Evolutionary conservation across 2,329 filamentous ascomycete genomes (phyloP).

Genomic region (Fusarium transvaalense): DNA sequence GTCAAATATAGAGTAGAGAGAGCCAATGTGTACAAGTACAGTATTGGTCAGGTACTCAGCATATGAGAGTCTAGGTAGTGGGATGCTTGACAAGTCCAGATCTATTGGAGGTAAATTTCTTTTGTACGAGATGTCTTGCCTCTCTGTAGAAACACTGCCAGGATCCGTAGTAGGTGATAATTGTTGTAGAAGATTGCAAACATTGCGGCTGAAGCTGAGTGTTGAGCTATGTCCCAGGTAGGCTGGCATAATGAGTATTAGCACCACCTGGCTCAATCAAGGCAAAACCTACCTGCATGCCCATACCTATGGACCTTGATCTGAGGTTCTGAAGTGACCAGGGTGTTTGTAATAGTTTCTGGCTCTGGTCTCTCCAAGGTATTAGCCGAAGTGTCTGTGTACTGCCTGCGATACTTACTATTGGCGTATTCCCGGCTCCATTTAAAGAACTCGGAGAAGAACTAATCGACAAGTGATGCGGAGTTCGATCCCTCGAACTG

Average conservation of each 20-base stretch:
- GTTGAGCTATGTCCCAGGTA: constrained; percentile 42
- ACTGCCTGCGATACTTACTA: background rate
- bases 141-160: constrained; percentile 27
- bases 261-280: fast-evolving
- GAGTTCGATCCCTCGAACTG: background rate
- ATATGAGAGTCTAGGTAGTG: constrained; percentile 32
- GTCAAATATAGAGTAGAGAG: constrained; percentile 36
- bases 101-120: constrained; percentile 27
- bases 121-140: constrained; percentile 34
- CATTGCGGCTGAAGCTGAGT: constrained; percentile 38
- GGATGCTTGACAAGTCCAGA: constrained; percentile 27
- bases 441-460: background rate
- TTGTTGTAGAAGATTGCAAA: constrained; percentile 38
- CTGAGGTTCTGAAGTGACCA: constrained; percentile 37
- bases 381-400: background rate
- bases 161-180: constrained; percentile 28
- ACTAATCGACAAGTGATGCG: background rate
- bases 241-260: constrained; percentile 15
- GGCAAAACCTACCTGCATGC: constrained; percentile 23
- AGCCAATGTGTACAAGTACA: constrained; percentile 34
- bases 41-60: constrained; percentile 39
- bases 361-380: background rate
- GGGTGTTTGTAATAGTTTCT: constrained; percentile 29
- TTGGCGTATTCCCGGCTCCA: background rate
- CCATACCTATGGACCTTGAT: constrained; percentile 41